Evolutionary conservation across 345 rosid genomes (phyloP), one percentile per base, ranked within the genome.

Genomic region (Alliaria petiolata): DNA sequence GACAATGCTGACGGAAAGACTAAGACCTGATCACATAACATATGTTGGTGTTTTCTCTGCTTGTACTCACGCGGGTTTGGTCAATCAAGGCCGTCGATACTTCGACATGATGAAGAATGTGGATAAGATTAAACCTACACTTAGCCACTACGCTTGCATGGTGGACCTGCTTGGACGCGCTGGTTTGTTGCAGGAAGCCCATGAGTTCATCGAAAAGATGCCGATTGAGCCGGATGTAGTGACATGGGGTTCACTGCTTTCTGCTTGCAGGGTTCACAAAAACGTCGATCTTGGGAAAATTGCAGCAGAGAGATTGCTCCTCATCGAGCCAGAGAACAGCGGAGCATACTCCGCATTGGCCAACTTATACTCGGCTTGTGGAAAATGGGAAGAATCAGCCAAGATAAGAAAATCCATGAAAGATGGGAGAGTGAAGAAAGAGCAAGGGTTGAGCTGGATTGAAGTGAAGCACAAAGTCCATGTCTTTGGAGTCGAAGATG

Each of bases 11-110:
- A 60, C 54, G 65, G 77, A 79, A 15, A 79, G 82, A 46, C 80
- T 89, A 67, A 80, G 83, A 81, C 97, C 98, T 20, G 97, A 93
- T 76, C 97, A 89, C 49, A 85, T 93, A 77, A 90, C 98, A 54
- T 89, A 82, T 54, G 96, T 93, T 11, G 97, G 98, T 15, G 86
- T 93, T 51, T 89, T 93, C 75, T 85, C 97, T 67, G 98, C 98
- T 28, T 93, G 98, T 78, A 85, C 83, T 54, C 96, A 90, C 54
- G 89, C 81, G 11, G 97, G 98, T 65, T 72, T 90, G 79, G 93
- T 90, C 16, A 84, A 85, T 5, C 75, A 81, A 36, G 98, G 98
- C 7, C 76, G 72, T 33, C 70, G 31, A 46, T 90, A 90, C 67
- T 90, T 84, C 36, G 47, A 83, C 53, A 76, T 82, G 84, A 89